These are phyloP conservation scores for Delitschia confertaspora DNA, from an alignment of 495 filamentous ascomycete genomes.

Conservation along the genomic window DNA sequence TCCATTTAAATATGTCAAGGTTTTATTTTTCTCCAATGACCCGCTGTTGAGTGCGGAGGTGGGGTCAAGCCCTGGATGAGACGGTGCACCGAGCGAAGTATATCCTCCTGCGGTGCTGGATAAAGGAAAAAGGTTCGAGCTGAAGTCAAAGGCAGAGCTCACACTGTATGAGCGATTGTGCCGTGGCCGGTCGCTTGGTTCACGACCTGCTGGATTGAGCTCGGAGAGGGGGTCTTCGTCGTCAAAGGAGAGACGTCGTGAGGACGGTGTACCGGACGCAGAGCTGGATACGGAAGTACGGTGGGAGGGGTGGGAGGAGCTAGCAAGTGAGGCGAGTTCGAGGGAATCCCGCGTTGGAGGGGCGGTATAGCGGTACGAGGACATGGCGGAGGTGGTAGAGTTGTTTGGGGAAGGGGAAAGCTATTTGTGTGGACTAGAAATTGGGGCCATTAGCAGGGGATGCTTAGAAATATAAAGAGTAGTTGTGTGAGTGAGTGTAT, in stretches of 20 bases:
- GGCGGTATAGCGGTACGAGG: slow-evolving; percentile 27
- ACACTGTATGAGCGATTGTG: slow-evolving; percentile 72
- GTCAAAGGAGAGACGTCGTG: slow-evolving; percentile 81
- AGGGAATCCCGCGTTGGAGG: slow-evolving; percentile 75
- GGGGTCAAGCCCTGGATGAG: slow-evolving; percentile 43
- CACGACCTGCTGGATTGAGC: slow-evolving; percentile 42
- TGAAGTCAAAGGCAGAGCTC: slow-evolving; percentile 89
- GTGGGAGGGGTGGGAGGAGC: slow-evolving; percentile 54
- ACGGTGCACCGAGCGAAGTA: slow-evolving; percentile 68
- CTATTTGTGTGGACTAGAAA: no score
- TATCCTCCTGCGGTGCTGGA: slow-evolving; percentile 75
- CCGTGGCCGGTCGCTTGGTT: slow-evolving; percentile 39
- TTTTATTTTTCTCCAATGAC: slow-evolving; percentile 88
- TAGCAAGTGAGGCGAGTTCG: slow-evolving; percentile 89
- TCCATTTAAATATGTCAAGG: slow-evolving; percentile 87
- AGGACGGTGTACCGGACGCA: slow-evolving; percentile 77
- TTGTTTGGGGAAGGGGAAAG: no score
- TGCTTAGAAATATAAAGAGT: no score
- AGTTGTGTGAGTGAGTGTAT: no score
- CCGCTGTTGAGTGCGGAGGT: slow-evolving; percentile 41
- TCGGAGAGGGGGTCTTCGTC: slow-evolving; percentile 69
- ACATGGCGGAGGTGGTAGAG: slow-evolving; percentile 19
- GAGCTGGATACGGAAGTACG: slow-evolving; percentile 65
- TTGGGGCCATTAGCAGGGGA: no score
- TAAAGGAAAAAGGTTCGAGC: slow-evolving; percentile 80